Conservation (phyloP, 345 rosid genomes). For the Crucihimalaya himalaica region DNA sequence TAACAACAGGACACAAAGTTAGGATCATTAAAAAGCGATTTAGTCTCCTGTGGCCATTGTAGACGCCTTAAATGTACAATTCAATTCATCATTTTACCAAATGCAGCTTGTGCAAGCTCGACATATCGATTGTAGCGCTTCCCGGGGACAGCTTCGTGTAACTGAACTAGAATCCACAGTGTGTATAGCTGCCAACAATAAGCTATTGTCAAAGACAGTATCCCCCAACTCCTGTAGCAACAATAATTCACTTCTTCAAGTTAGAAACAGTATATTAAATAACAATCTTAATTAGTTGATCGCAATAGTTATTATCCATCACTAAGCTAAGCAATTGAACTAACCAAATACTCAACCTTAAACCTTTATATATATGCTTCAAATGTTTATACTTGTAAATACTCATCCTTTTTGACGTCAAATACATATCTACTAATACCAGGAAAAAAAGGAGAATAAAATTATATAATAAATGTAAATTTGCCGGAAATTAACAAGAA, state of each 20-base stretch:
- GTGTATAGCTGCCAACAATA: slow-evolving; percentile 96
- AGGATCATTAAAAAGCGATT: neutral
- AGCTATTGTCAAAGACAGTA: slow-evolving; percentile 80
- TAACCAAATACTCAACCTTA: slow-evolving; percentile 2
- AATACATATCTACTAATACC: slow-evolving; percentile 10
- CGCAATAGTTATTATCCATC: neutral
- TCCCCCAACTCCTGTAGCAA: slow-evolving; percentile 88
- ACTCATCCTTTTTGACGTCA: neutral
- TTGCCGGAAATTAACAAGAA: slow-evolving; percentile 30
- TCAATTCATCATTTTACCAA: slow-evolving; percentile 52
- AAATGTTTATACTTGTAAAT: neutral
- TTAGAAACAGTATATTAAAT: neutral
- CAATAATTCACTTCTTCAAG: slow-evolving; percentile 2
- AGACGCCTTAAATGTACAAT: neutral
- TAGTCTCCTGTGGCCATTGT: too few species aligned
- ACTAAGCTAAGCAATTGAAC: neutral
- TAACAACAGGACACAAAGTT: neutral
- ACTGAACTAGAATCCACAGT: slow-evolving; percentile 86
- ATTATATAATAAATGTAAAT: neutral
- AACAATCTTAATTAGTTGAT: neutral
- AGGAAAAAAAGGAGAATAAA: neutral
- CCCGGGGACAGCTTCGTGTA: slow-evolving; percentile 97
- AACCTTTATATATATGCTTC: neutral
- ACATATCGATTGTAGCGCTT: slow-evolving; percentile 95
- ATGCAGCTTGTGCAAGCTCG: slow-evolving; percentile 97